Evolutionary conservation across 2,329 filamentous ascomycete species (phyloP).

Genomic region (Aspergillus uvarum): DNA sequence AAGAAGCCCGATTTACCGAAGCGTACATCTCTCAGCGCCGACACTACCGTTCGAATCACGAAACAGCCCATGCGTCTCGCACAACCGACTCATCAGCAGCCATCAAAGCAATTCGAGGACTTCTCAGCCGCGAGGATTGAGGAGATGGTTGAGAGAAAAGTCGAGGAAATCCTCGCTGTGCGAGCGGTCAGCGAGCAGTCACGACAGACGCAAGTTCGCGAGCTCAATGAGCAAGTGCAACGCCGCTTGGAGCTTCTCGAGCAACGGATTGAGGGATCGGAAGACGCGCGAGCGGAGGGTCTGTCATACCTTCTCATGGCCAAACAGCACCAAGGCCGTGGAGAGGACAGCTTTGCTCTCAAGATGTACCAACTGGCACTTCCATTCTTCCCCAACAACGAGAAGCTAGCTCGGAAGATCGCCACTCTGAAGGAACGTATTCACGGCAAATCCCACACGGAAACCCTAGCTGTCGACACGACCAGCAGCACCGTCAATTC

Average conservation of each 20-base stretch:
- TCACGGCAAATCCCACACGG: slow-evolving; percentile 24
- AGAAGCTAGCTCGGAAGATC: slow-evolving; percentile 66
- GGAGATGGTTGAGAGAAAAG: slow-evolving; percentile 87
- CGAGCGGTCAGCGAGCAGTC: slow-evolving; percentile 60
- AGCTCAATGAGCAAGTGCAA: slow-evolving; percentile 75
- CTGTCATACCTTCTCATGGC: slow-evolving; percentile 85
- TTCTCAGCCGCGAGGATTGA: slow-evolving; percentile 76
- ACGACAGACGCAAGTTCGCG: slow-evolving; percentile 44
- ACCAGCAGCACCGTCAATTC: slow-evolving; percentile 17
- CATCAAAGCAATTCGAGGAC: slow-evolving; percentile 47
- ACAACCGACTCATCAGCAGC: slow-evolving; percentile 25
- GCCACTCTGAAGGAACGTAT: slow-evolving; percentile 53
- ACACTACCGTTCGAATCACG: slow-evolving; percentile 42
- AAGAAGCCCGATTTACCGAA: slow-evolving; percentile 46
- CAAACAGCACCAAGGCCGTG: slow-evolving; percentile 81
- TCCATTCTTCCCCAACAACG: slow-evolving; percentile 81
- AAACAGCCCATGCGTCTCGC: slow-evolving; percentile 49
- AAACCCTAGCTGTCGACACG: slow-evolving; percentile 10
- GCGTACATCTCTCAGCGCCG: slow-evolving; percentile 43
- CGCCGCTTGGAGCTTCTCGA: slow-evolving; percentile 80
- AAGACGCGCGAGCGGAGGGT: slow-evolving; percentile 77
- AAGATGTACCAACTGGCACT: slow-evolving; percentile 83
- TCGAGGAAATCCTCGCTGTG: slow-evolving; percentile 84
- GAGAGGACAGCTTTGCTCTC: slow-evolving; percentile 74
- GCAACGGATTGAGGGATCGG: slow-evolving; percentile 74